Evolutionary conservation across 305 asterid genomes (phyloP), one percentile per base, ranked within the genome.

Genomic region (Fraxinus latifolia): DNA sequence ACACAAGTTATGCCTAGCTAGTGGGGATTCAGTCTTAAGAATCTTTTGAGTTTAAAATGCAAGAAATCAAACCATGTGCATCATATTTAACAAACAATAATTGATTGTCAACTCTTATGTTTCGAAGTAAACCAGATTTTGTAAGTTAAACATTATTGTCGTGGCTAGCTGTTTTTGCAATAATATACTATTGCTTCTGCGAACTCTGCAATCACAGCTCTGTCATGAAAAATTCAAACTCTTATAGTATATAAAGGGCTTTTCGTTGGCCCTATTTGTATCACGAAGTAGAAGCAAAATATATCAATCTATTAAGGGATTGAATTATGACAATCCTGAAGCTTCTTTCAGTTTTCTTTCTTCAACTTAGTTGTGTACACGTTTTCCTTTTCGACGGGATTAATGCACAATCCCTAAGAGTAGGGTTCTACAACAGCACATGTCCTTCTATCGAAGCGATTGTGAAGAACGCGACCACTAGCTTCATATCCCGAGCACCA

Each of bases 381-480:
- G 68, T 80, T 1, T 71, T 37, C 23, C 50, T 75, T 21, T 70
- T 72, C 0, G 72, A 36, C 3, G 29, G 36, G 8, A 84, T 80
- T 5, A 70, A 83, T 81, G 90, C 91, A 50, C 91, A 87, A 77
- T 78, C 31, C 21, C 80, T 92, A 29, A 37, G 39, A 5, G 19
- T 73, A 29, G 39, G 55, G 34, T 92, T 77, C 81, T 90, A 92
- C 85, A 74, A 47, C n/a, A 84, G 33, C 1, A 72, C 79, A 23
- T 92, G 94, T 55, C 92, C 93, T 7, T 39, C 58, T 5, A 36
- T 92, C 0, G 90, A 82, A 77, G 2, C 7, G 1, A 89, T 88
- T 42, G 96, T 91, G 1, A 74, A 17, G 4, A 5, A 76, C 1
- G 80, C 88, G 25, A 90, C 90, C 0, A 83, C 85, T 1, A 27